Percentiles rank a stretch among this genome's conserved stretches.
Conservation (phyloP, 495 filamentous ascomycete genomes). For the Cercophora scortea region DNA sequence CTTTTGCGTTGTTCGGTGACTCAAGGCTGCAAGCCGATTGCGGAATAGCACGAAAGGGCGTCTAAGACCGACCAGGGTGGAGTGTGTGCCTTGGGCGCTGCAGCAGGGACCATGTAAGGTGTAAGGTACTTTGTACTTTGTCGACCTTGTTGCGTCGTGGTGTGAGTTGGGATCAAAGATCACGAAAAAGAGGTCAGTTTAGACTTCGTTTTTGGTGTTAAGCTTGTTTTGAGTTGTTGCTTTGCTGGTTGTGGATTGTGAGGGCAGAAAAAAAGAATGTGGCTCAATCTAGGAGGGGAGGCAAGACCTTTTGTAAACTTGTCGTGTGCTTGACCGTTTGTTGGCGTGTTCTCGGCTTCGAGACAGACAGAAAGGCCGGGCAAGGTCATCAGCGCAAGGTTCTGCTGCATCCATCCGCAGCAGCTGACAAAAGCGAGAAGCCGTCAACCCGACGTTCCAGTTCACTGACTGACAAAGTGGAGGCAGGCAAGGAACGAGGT, state of each 20-base stretch:
- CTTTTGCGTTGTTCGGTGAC: constrained; percentile 20
- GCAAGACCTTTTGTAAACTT: constrained; percentile 17
- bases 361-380: constrained; percentile 14
- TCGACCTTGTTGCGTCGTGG: neutral
- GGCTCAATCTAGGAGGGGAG: constrained; percentile 7
- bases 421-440: constrained; percentile 23
- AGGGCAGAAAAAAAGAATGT: neutral
- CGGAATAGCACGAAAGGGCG: constrained; percentile 12
- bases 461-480: neutral
- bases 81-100: constrained; percentile 6
- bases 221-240: neutral
- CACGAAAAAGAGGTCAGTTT: neutral
- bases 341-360: constrained; percentile 17
- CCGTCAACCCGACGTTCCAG: constrained; percentile 4
- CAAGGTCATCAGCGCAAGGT: constrained; percentile 19
- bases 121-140: neutral
- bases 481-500: neutral
- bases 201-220: neutral
- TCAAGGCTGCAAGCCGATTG: constrained; percentile 26
- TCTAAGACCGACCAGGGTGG: neutral
- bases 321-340: constrained; percentile 15
- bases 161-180: neutral
- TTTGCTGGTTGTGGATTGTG: neutral
- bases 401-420: constrained; percentile 22
- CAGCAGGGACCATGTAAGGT: neutral